Percentiles rank a stretch among this genome's conserved stretches.
phyloP scores from a whole-genome alignment of 768 basidiomycete species.

The Tulasnella calospora region DNA sequence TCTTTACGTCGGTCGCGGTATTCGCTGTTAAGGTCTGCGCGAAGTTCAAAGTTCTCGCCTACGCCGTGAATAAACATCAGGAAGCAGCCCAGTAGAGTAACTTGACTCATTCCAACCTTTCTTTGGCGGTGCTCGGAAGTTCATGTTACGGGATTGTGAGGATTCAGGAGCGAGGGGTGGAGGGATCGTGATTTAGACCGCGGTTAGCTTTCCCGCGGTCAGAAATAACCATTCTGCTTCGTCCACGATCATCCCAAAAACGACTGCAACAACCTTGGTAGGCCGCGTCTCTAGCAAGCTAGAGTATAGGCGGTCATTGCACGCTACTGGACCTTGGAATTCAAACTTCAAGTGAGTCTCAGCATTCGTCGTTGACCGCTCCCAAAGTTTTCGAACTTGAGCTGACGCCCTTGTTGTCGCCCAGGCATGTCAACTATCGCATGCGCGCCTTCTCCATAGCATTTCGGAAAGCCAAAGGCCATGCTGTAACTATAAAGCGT shows the following conservation, averaged over 20 bases:
- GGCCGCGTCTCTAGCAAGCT: not conserved
- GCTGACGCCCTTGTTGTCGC: not conserved
- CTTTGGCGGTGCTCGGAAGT: conserved; percentile 31
- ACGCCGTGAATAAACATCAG: conserved; percentile 31
- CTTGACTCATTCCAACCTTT: conserved; percentile 26
- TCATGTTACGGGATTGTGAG: conserved; percentile 8
- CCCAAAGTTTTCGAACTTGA: not conserved
- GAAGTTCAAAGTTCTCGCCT: conserved; percentile 97
- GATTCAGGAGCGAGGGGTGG: not conserved
- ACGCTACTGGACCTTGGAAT: not conserved
- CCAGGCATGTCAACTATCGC: conserved; percentile 5
- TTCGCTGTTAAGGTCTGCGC: conserved; percentile 94
- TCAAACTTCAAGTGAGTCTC: not conserved
- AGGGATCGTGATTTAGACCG: conserved; percentile 19
- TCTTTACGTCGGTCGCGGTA: conserved; percentile 94
- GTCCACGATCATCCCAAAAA: not conserved
- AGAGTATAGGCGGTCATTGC: not conserved
- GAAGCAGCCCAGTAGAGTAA: not conserved
- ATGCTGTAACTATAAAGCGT: not conserved
- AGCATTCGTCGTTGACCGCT: not conserved
- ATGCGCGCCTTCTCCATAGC: conserved; percentile 4
- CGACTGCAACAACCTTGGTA: not conserved
- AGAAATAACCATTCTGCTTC: not conserved
- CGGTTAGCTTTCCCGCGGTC: not conserved
- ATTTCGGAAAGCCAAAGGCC: not conserved